These are phyloP conservation scores for Fragaria ananassa DNA, from an alignment of 306 rosid species.

Conservation along the genomic window DNA sequence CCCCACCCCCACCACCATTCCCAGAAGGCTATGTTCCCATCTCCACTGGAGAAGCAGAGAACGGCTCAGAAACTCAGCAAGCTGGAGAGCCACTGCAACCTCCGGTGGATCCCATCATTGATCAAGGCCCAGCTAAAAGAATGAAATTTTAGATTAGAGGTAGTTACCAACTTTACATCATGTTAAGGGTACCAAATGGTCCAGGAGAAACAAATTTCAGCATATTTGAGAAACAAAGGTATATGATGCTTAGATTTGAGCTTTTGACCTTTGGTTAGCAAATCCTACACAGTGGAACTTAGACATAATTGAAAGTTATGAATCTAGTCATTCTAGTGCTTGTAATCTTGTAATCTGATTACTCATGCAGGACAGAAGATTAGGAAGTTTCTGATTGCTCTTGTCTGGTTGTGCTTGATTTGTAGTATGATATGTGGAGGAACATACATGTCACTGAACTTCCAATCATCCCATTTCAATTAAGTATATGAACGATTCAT, in stretches of 20 bases:
- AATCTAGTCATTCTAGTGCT: background rate
- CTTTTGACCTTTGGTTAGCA: background rate
- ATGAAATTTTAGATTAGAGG: conserved; percentile 48
- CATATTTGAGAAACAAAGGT: background rate
- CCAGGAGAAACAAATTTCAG: background rate
- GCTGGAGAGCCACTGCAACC: conserved; percentile 63
- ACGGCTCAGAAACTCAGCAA: conserved; percentile 62
- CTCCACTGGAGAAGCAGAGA: conserved; percentile 52
- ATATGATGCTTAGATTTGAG: background rate
- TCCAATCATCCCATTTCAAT: too few species aligned
- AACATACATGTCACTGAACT: too few species aligned
- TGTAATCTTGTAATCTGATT: background rate
- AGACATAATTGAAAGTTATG: background rate
- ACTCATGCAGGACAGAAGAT: background rate
- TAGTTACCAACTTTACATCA: background rate
- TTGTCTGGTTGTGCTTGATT: too few species aligned
- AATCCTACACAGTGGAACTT: background rate
- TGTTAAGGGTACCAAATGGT: background rate
- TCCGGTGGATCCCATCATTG: conserved; percentile 70
- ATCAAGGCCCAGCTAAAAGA: conserved; percentile 90
- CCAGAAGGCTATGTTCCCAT: conserved; percentile 80
- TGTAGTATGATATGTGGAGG: too few species aligned
- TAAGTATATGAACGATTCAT: too few species aligned
- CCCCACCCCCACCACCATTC: conserved; percentile 85
- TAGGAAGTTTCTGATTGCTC: too few species aligned